These are phyloP conservation scores for Aureobasidium leucospermi DNA, from an alignment of 2,329 filamentous ascomycete genomes.

Conservation along the genomic window DNA sequence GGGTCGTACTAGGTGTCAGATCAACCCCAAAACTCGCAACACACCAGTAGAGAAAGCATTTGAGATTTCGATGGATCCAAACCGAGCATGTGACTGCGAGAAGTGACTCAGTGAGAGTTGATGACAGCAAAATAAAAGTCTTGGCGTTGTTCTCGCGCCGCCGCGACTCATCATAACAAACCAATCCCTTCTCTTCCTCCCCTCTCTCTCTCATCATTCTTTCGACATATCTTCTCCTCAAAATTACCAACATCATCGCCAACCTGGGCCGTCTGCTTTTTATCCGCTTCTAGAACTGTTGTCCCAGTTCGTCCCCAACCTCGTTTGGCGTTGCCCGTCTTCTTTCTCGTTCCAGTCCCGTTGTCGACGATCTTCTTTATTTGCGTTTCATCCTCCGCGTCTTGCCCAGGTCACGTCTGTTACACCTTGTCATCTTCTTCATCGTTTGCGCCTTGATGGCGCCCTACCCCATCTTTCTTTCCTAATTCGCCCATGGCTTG, in stretches of 20 bases:
- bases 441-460: background rate
- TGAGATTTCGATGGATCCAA: too few relatives aligned
- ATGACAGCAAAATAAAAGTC: background rate
- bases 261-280: slow-evolving; percentile 6
- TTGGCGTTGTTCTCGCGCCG: background rate
- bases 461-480: background rate
- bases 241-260: background rate
- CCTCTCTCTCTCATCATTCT: background rate
- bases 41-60: too few relatives aligned
- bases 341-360: background rate
- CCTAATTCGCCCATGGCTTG: background rate
- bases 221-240: background rate
- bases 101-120: too few relatives aligned
- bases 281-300: slow-evolving; percentile 2
- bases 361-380: background rate
- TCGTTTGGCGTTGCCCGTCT: slow-evolving; percentile 2
- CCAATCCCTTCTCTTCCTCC: background rate
- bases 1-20: too few relatives aligned
- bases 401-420: slow-evolving; percentile 1
- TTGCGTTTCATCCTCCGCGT: background rate
- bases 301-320: slow-evolving; percentile 1
- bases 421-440: background rate
- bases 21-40: too few relatives aligned
- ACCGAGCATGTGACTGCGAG: too few relatives aligned
- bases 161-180: background rate